Evolutionary conservation across 2,329 filamentous ascomycete species (phyloP), one percentile per base, ranked within the genome.

Genomic region (Epichloe coenophiala): DNA sequence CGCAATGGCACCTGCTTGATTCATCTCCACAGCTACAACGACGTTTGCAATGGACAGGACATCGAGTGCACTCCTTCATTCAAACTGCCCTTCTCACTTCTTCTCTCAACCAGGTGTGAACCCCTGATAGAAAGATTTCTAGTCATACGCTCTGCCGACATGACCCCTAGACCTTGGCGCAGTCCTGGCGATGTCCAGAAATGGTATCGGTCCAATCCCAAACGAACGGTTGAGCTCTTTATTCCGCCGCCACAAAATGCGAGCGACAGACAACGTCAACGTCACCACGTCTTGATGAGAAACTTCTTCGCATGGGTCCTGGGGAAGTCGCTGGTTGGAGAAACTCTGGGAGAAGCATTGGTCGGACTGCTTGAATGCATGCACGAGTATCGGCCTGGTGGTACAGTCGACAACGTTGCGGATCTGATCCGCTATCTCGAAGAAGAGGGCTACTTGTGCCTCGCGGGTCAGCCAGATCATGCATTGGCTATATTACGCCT

Each of bases 261-360:
- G 4, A 72, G 76, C 45, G 72, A 74, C 55, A 69, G 74, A 4
- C 73, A 81, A 53, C 69, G 76, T 0, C 78, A 80, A 56, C 64
- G 71, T 38, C 84, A 84, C 62, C 82, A 88, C 58, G 61, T 88
- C 5, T 78, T 81, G 1, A 86, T 80, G 3, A 76, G 86, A 13
- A 91, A 91, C 60, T 78, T 88, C 57, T 83, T 90, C 52, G 86
- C 86, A 3, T 89, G 82, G 71, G 63, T 86, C 1, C 75, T 78
- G 51, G 71, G 77, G 3, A 76, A 76, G 53, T 78, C 86, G 0
- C 61, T 90, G 36, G 85, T 88, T 2, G 86, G 85, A 5, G 68
- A 74, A 37, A 74, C 78, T 49, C 73, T 93, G 17, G 84, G 86
- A 1, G 66, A 67, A 19, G 75, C 84, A 0, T 66, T 90, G 9